Evolutionary conservation across 2,329 filamentous ascomycete genomes (phyloP).

Genomic region (Alternaria incomplexa): DNA sequence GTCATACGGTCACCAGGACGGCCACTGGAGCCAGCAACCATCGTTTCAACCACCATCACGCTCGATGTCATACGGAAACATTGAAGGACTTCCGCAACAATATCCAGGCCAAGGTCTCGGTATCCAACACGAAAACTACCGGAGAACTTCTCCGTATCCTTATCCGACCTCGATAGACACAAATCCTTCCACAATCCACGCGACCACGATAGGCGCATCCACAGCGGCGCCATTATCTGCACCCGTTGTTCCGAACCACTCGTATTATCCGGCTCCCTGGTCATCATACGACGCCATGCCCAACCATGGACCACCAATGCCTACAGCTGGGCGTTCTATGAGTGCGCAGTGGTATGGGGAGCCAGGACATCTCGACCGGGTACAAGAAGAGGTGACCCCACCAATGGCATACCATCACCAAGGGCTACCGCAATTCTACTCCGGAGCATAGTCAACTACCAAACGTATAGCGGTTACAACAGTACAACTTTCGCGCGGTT

Average conservation of each 20-base stretch:
- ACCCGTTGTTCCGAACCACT: slow-evolving; percentile 40
- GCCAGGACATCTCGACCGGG: slow-evolving; percentile 39
- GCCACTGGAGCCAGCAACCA: slow-evolving; percentile 37
- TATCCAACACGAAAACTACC: slow-evolving; percentile 40
- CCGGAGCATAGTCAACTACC: slow-evolving; percentile 22
- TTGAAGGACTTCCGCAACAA: slow-evolving; percentile 45
- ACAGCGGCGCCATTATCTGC: slow-evolving; percentile 43
- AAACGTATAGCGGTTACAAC: not conserved
- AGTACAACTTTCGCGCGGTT: not conserved
- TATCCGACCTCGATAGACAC: slow-evolving; percentile 45
- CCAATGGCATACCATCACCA: slow-evolving; percentile 37
- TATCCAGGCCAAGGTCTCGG: slow-evolving; percentile 39
- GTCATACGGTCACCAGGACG: slow-evolving; percentile 42
- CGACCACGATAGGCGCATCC: slow-evolving; percentile 33
- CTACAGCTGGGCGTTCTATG: slow-evolving; percentile 40
- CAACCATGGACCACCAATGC: slow-evolving; percentile 34
- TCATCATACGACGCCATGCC: slow-evolving; percentile 35
- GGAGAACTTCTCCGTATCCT: slow-evolving; percentile 43
- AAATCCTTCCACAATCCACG: slow-evolving; percentile 29
- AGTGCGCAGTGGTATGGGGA: slow-evolving; percentile 46
- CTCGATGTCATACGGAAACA: slow-evolving; percentile 50
- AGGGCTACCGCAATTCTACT: slow-evolving; percentile 39
- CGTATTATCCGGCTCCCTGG: slow-evolving; percentile 41
- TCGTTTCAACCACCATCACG: slow-evolving; percentile 40
- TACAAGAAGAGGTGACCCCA: slow-evolving; percentile 44